Base-by-base conservation (phyloP, 495 filamentous ascomycete genomes). In the Penicillium lagena region DNA sequence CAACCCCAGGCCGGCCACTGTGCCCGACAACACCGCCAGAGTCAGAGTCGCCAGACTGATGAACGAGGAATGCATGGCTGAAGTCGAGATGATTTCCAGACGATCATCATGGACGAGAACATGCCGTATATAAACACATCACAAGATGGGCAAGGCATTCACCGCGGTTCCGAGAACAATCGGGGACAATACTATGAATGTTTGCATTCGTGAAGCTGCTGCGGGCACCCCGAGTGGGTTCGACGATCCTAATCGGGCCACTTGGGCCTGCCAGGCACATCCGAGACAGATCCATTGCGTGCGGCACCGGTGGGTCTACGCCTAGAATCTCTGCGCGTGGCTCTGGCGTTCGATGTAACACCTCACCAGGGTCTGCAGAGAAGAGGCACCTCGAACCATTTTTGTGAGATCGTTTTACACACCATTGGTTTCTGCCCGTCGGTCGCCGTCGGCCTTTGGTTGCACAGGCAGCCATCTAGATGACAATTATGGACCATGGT, bases 241-340 rank as follows among this genome's bases (percentile, higher is more conserved):
- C 30, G 28, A 35, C 27, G 13, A 29, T 43, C 28, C 42, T 29
- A 48, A 13, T 48, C 36, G 34, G 36, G 33, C 14, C 11, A 12
- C 14, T 10, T 10, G 9, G 10, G n/a, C n/a, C 27, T 15, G 14
- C 9, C 41, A 45, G 48, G 36, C 7, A 41, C 35, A 28, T 32
- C 48, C 41, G 48, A 48, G 45, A 51, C 46, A 31, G 36, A 43
- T 29, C 7, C 47, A 47, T 45, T 44, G 47, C 37, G 47, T 55
- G 40, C 44, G 43, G 52, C 22, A 22, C 22, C 22, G 22, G 22
- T 22, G 22, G 22, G 22, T 22, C 22, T 22, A 22, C 22, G 22
- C 22, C 22, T 22, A 22, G 22, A 22, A 22, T 22, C 22, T 22
- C 22, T 0, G 22, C 22, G 22, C 22, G 22, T 22, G 22, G 22